Evolutionary conservation across 2,329 filamentous ascomycete genomes (phyloP).

Genomic region (Pseudopithomyces maydicus): DNA sequence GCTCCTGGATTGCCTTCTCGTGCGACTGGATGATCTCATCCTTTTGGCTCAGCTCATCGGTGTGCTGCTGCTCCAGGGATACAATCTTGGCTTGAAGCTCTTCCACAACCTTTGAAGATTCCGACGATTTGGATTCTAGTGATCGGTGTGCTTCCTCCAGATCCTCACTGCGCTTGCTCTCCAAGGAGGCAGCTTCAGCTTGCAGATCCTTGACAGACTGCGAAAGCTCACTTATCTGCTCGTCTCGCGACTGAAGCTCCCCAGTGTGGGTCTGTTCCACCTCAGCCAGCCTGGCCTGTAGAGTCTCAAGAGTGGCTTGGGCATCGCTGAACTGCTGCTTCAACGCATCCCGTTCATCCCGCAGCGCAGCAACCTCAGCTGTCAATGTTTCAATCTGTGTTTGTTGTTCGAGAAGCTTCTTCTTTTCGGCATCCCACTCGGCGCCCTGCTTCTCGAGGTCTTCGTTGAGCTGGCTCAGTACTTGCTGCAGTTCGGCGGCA

Average conservation of each 20-base stretch:
- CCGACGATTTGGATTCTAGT: slow-evolving; percentile 34
- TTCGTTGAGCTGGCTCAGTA: slow-evolving; percentile 40
- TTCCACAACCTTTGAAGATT: slow-evolving; percentile 36
- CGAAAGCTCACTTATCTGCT: slow-evolving; percentile 34
- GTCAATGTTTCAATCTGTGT: slow-evolving; percentile 32
- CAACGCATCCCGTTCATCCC: slow-evolving; percentile 31
- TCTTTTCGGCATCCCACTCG: slow-evolving; percentile 44
- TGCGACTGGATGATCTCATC: slow-evolving; percentile 37
- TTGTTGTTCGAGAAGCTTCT: slow-evolving; percentile 40
- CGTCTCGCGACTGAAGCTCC: slow-evolving; percentile 31
- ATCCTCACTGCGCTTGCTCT: slow-evolving; percentile 28
- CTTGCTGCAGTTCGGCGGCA: slow-evolving; percentile 41
- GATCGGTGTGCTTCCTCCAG: slow-evolving; percentile 30
- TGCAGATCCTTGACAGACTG: slow-evolving; percentile 31
- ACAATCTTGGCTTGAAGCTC: slow-evolving; percentile 39
- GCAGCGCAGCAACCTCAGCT: slow-evolving; percentile 26
- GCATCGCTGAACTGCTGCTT: slow-evolving; percentile 26
- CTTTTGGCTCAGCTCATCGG: slow-evolving; percentile 36
- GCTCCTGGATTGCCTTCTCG: slow-evolving; percentile 26
- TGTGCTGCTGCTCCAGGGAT: slow-evolving; percentile 37
- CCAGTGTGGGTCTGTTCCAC: slow-evolving; percentile 36
- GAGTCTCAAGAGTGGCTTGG: slow-evolving; percentile 27
- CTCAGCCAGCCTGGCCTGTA: slow-evolving; percentile 33
- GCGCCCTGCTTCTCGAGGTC: slow-evolving; percentile 42
- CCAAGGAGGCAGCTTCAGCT: slow-evolving; percentile 24